Base-by-base conservation (phyloP, 2,329 filamentous ascomycete species). In the Dactylellina parvicollis region DNA sequence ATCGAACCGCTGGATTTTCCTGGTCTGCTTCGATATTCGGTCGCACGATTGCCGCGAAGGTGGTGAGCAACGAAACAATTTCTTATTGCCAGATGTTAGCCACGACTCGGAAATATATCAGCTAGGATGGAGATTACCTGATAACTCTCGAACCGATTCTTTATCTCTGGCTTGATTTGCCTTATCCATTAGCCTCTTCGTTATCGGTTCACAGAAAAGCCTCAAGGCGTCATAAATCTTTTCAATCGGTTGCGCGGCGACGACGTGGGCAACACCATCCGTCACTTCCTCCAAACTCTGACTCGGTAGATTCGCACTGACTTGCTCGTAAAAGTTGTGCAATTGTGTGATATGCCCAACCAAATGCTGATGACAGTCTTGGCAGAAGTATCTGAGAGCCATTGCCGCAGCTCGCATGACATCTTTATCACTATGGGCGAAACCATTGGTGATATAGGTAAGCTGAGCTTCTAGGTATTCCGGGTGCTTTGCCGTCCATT, bases 321-420 rank as follows among this genome's bases (percentile, higher is more conserved):
- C 90, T 76, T 91, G 89, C 78, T 96, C 88, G 80, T 97, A 99
- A 80, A 99, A 99, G 2, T 88, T 86, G 80, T 99, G 95, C 14
- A 99, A 85, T 78, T 96, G 92, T 7, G 89, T 81, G 34, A 96
- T 91, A 80, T 96, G 93, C 3, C 86, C 88, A 76, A 92, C 90
- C 22, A 99, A 86, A 34, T 96, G 85, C 78, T 92, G 88, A 76
- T 90, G 92, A 83, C 95, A 99, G 81, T 99, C 95, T 12, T 90
- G 92, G 79, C 96, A 98, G 82, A 99, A 93, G 83, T 95, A 99
- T 78, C 96, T 96, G 83, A 99, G 93, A 1, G 95, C 90, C 81
- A 98, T 87, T 4, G 95, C 95, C 16, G 95, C 92, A 18, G 94
- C 95, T 75, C 93, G 88, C 38, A 96, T 87, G 62, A 99, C 93